Conservation (phyloP, 768 basidiomycete species). For the Melanogaster broomeanus region DNA sequence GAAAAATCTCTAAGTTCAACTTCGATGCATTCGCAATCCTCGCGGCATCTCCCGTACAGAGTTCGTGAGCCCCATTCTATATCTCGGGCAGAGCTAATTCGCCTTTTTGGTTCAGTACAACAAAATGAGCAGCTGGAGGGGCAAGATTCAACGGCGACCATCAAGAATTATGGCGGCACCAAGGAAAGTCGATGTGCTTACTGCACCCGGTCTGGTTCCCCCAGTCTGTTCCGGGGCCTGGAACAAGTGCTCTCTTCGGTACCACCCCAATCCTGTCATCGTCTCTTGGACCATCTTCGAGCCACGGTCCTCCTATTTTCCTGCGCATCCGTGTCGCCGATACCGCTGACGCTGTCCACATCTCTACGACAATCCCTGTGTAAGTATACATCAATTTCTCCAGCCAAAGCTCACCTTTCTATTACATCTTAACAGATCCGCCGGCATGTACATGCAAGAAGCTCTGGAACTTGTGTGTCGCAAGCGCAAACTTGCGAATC, state of each 20-base stretch:
- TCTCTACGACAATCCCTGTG: constrained; percentile 91
- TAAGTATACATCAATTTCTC: constrained; percentile 41
- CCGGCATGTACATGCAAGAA: constrained; percentile 97
- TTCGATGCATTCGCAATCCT: constrained; percentile 89
- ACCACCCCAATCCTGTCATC: constrained; percentile 61
- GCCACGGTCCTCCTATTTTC: constrained; percentile 80
- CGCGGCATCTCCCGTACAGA: constrained; percentile 70
- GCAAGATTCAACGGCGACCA: constrained; percentile 79
- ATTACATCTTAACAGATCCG: constrained; percentile 48
- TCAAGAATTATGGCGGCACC: constrained; percentile 62
- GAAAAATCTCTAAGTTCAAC: constrained; percentile 85
- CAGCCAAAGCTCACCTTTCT: background rate
- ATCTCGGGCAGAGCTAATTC: background rate
- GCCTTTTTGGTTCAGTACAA: constrained; percentile 41
- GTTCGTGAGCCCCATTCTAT: constrained; percentile 41
- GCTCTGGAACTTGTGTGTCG: constrained; percentile 84
- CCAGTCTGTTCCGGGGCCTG: constrained; percentile 40
- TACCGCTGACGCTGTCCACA: constrained; percentile 78
- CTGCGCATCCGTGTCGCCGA: constrained; percentile 81
- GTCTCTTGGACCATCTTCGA: constrained; percentile 68
- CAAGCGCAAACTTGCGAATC: constrained; percentile 62
- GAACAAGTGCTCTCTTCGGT: constrained; percentile 47
- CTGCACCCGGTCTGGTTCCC: constrained; percentile 37
- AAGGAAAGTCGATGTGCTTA: constrained; percentile 56
- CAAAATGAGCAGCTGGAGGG: constrained; percentile 83